Percentiles rank a stretch among this genome's conserved stretches.
Conservation (phyloP, 441 rosid species). For the Populus tomentosa region DNA sequence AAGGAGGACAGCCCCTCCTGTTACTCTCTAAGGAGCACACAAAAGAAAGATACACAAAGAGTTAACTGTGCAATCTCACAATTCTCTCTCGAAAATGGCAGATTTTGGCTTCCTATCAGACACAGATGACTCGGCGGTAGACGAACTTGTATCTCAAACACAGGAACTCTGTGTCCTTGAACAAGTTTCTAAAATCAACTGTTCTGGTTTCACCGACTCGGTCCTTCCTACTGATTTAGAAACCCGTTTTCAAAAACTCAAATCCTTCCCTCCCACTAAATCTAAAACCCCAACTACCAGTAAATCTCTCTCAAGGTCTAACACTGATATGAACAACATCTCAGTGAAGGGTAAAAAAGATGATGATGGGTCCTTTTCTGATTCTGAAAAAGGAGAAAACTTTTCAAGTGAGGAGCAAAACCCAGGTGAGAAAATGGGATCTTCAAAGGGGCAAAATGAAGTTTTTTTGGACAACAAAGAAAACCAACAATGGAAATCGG, state of each 20-base stretch:
- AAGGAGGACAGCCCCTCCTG: too few relatives aligned
- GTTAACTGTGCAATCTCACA: neutral
- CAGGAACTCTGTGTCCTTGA: constrained; percentile 71
- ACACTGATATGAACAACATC: neutral
- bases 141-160: constrained; percentile 63
- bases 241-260: constrained; percentile 70
- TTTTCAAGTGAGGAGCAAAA: neutral
- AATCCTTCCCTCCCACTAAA: constrained; percentile 44
- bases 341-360: too few relatives aligned
- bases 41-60: neutral
- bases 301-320: neutral
- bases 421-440: constrained; percentile 6
- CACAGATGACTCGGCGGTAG: constrained; percentile 75
- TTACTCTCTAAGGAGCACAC: neutral
- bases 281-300: neutral
- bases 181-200: constrained; percentile 68
- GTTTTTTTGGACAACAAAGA: constrained; percentile 14
- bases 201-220: constrained; percentile 47
- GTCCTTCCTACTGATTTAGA: constrained; percentile 68
- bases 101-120: constrained; percentile 58
- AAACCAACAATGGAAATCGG: constrained; percentile 18
- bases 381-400: constrained; percentile 3
- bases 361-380: neutral
- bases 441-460: neutral
- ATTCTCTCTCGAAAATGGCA: constrained; percentile 33